Evolutionary conservation across 2,329 filamentous ascomycete genomes (phyloP).

Genomic region (Verticillium tricorpus): DNA sequence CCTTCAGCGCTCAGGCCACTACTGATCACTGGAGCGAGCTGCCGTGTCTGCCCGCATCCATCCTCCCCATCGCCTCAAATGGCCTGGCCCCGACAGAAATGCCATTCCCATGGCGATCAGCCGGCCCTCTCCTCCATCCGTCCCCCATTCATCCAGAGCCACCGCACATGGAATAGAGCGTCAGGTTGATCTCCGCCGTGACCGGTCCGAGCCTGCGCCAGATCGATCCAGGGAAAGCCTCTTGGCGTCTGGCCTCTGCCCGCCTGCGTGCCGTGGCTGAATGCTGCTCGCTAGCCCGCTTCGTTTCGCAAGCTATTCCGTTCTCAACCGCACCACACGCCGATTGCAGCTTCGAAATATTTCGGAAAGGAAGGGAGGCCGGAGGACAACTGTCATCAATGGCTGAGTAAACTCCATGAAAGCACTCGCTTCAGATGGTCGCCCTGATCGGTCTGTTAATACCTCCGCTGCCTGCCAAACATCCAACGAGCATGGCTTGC

Average conservation of each 20-base stretch:
- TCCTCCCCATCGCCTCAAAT: no score
- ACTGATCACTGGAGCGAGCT: no score
- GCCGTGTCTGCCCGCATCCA: no score
- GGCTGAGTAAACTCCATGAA: background rate
- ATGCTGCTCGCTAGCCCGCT: background rate
- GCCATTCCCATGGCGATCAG: no score
- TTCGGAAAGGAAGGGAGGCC: background rate
- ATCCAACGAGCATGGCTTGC: no score
- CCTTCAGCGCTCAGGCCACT: no score
- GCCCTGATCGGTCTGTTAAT: no score
- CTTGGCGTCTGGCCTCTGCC: background rate
- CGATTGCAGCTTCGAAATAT: background rate
- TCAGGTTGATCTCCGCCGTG: background rate
- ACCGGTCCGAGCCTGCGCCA: background rate
- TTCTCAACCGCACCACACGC: background rate
- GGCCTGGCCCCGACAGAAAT: no score
- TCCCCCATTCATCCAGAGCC: background rate
- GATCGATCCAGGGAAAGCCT: background rate
- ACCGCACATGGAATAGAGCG: background rate
- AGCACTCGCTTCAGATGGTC: no score
- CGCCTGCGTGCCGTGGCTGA: background rate
- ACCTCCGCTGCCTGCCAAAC: no score
- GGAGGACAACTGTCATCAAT: background rate
- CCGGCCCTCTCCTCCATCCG: background rate
- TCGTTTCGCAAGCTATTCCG: background rate